These are phyloP conservation scores for Salix exigua DNA, from an alignment of 345 rosid genomes.

Conservation along the genomic window DNA sequence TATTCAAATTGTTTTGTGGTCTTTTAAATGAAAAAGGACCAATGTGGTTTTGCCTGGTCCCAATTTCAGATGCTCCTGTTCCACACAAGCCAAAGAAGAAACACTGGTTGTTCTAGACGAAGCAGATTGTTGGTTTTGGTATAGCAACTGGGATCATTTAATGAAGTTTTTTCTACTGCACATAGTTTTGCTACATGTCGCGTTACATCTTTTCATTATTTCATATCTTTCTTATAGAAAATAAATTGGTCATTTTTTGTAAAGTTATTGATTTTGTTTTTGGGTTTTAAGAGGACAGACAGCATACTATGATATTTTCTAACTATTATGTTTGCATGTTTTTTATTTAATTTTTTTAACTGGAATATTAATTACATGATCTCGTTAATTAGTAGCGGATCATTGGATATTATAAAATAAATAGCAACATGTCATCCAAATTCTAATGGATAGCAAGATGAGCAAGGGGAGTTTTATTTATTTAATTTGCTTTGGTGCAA, in stretches of 20 bases:
- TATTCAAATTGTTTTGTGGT: not conserved
- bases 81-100: constrained; percentile 76
- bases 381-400: not conserved
- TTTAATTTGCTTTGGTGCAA: too few species aligned
- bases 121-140: constrained; percentile 9
- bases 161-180: too few species aligned
- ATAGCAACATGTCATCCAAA: not conserved
- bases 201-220: not conserved
- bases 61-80: constrained; percentile 55
- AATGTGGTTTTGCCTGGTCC: constrained; percentile 6
- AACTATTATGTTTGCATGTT: too few species aligned
- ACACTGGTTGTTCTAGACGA: constrained; percentile 81
- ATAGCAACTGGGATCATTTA: not conserved
- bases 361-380: too few species aligned
- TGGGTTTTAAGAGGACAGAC: too few species aligned
- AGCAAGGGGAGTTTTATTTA: too few species aligned
- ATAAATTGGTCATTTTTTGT: not conserved
- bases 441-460: too few species aligned
- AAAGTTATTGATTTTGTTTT: not conserved
- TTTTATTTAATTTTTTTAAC: too few species aligned
- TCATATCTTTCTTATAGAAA: not conserved
- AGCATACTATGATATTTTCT: too few species aligned
- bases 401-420: not conserved
- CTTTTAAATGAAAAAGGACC: not conserved
- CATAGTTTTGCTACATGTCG: too few species aligned